Evolutionary conservation across 805 yeast species (phyloP).

Genomic region (Candida namnaoensis): DNA sequence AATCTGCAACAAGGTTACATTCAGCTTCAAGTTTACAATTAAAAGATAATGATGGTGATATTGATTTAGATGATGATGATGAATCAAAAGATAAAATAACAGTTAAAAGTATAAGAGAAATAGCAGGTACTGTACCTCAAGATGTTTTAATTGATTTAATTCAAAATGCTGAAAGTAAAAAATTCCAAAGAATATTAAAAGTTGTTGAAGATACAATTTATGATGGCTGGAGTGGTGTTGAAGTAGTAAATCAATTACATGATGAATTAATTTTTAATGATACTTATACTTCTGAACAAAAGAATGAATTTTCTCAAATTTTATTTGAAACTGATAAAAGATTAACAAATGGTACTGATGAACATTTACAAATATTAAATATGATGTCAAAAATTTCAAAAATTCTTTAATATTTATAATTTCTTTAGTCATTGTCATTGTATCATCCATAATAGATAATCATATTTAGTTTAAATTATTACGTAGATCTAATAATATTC

Average conservation of each 20-base stretch:
- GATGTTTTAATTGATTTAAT: constrained; percentile 33
- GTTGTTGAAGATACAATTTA: constrained; percentile 43
- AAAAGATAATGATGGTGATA: constrained; percentile 23
- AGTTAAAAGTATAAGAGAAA: constrained; percentile 44
- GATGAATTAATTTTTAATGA: constrained; percentile 55
- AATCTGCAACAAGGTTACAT: constrained; percentile 65
- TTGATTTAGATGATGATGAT: constrained; percentile 22
- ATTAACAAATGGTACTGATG: constrained; percentile 81
- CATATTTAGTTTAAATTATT: too few species aligned
- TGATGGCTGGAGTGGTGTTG: constrained; percentile 77
- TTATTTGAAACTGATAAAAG: constrained; percentile 71
- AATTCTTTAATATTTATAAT: constrained; percentile 4
- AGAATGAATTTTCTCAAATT: constrained; percentile 53
- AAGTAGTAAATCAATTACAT: constrained; percentile 64
- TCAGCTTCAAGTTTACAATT: constrained; percentile 5
- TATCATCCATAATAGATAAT: too few species aligned
- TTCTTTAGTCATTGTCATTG: too few species aligned
- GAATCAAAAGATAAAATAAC: constrained; percentile 27
- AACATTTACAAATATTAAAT: constrained; percentile 72
- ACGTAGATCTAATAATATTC: too few species aligned
- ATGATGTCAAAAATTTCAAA: constrained; percentile 45
- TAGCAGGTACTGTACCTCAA: constrained; percentile 68
- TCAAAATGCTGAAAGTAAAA: constrained; percentile 23
- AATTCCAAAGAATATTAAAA: constrained; percentile 23
- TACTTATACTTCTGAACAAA: constrained; percentile 37